phyloP scores from a whole-genome alignment of 2,329 filamentous ascomycete genomes.

The Paramyrothecium sp. region DNA sequence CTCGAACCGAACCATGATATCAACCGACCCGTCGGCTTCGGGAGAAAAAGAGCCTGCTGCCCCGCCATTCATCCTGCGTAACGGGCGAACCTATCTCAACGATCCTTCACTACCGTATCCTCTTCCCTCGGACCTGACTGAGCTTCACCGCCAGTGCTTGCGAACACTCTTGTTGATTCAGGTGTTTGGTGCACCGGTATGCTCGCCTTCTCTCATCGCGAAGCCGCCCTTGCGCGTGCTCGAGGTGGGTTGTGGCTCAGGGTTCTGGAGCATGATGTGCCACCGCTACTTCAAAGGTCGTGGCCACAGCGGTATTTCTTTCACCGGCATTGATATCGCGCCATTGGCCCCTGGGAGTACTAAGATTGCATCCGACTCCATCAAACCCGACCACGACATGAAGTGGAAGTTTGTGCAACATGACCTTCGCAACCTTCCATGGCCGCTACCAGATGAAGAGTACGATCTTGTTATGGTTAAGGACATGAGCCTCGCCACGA shows the following conservation, averaged over 20 bases:
- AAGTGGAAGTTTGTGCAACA: conserved; percentile 89
- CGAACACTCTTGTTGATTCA: conserved; percentile 79
- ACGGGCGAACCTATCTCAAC: conserved; percentile 80
- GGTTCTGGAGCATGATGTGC: conserved; percentile 87
- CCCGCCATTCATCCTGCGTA: conserved; percentile 64
- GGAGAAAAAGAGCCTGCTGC: conserved; percentile 40
- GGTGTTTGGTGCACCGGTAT: conserved; percentile 78
- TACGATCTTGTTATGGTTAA: conserved; percentile 91
- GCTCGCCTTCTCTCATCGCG: conserved; percentile 64
- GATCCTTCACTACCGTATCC: conserved; percentile 74
- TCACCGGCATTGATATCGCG: conserved; percentile 80
- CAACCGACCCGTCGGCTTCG: conserved; percentile 44
- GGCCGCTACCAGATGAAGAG: conserved; percentile 75
- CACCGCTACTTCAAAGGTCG: conserved; percentile 73
- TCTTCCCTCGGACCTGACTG: conserved; percentile 82
- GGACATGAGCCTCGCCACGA: conserved; percentile 69
- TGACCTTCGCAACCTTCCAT: conserved; percentile 71
- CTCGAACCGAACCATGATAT: conserved; percentile 45
- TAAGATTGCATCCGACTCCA: conserved; percentile 25
- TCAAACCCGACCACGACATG: conserved; percentile 68
- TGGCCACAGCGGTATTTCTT: conserved; percentile 69
- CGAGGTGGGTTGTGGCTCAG: conserved; percentile 84
- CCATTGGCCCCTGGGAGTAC: conserved; percentile 55
- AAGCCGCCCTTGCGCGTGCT: conserved; percentile 75
- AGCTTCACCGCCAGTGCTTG: conserved; percentile 84